phyloP scores from a whole-genome alignment of 2,329 filamentous ascomycete species.

The Esteya vermicola region DNA sequence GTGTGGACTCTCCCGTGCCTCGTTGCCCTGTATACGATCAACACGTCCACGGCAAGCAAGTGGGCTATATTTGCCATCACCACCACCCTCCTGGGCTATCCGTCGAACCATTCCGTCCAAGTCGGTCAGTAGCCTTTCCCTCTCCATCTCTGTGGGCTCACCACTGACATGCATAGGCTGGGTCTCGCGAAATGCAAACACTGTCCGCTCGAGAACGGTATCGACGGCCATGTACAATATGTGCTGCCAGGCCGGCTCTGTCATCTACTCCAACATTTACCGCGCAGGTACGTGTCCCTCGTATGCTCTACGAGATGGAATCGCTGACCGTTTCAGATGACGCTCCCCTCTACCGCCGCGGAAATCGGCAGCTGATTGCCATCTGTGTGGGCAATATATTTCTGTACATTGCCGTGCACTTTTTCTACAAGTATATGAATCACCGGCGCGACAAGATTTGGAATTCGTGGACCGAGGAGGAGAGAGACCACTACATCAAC shows the following conservation, averaged over 20 bases:
- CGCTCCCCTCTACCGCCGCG: constrained; percentile 33
- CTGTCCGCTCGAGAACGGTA: constrained; percentile 46
- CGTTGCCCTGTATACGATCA: constrained; percentile 27
- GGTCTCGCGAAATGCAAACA: constrained; percentile 43
- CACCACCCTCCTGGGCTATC: constrained; percentile 25
- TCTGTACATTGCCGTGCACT: constrained; percentile 33
- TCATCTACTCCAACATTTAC: constrained; percentile 27
- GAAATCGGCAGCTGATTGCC: constrained; percentile 39
- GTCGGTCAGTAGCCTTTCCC: too few relatives aligned
- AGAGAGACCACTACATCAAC: constrained; percentile 16
- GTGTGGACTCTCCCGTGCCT: constrained; percentile 48
- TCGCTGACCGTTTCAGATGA: too few relatives aligned
- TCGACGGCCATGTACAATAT: constrained; percentile 51
- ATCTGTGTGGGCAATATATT: constrained; percentile 25
- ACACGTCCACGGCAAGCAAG: constrained; percentile 15
- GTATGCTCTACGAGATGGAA: too few relatives aligned
- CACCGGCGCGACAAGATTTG: constrained; percentile 28
- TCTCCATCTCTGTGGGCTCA: too few relatives aligned
- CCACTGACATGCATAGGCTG: too few relatives aligned
- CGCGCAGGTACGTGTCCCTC: too few relatives aligned
- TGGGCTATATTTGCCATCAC: constrained; percentile 29
- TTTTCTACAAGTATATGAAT: constrained; percentile 38
- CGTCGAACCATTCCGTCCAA: constrained; percentile 30
- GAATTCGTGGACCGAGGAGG: constrained; percentile 20
- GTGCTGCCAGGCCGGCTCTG: constrained; percentile 27